phyloP scores from a whole-genome alignment of 2,329 filamentous ascomycete species.

The Paecilomyces formosus region DNA sequence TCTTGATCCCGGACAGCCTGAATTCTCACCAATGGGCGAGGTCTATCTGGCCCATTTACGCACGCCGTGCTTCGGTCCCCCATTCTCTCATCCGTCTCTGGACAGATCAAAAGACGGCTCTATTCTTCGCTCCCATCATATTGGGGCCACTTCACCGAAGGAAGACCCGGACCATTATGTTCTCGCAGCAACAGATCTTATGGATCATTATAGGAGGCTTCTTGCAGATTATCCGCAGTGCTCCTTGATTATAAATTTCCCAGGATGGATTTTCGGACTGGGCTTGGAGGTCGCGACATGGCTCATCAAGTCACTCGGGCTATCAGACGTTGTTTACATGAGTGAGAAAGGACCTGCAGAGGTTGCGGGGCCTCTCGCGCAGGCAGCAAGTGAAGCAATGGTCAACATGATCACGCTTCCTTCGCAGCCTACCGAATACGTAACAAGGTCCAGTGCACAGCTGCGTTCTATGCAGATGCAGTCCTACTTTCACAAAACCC shows the following conservation, averaged over 20 bases:
- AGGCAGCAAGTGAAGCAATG: slow-evolving; percentile 28
- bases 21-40: slow-evolving; percentile 52
- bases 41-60: slow-evolving; percentile 49
- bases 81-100: slow-evolving; percentile 45
- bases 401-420: slow-evolving; percentile 39
- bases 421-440: slow-evolving; percentile 37
- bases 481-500: slow-evolving; percentile 51
- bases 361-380: slow-evolving; percentile 34
- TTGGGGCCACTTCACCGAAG: slow-evolving; percentile 47
- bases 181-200: slow-evolving; percentile 45
- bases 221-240: slow-evolving; percentile 33
- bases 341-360: slow-evolving; percentile 41
- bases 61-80: slow-evolving; percentile 47
- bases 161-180: slow-evolving; percentile 53
- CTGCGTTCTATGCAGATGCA: slow-evolving; percentile 52
- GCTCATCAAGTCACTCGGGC: slow-evolving; percentile 38
- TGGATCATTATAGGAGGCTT: slow-evolving; percentile 40
- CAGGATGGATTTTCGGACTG: slow-evolving; percentile 49
- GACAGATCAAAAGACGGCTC: slow-evolving; percentile 25
- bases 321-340: slow-evolving; percentile 49
- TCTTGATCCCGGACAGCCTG: slow-evolving; percentile 52
- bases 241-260: slow-evolving; percentile 51
- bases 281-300: slow-evolving; percentile 43
- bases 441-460: slow-evolving; percentile 43
- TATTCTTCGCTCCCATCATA: slow-evolving; percentile 45